A percentile compares a stretch with the other conserved stretches of the same genome.
Evolutionary conservation across 345 rosid genomes (phyloP).

Genomic region (Camelina sativa): DNA sequence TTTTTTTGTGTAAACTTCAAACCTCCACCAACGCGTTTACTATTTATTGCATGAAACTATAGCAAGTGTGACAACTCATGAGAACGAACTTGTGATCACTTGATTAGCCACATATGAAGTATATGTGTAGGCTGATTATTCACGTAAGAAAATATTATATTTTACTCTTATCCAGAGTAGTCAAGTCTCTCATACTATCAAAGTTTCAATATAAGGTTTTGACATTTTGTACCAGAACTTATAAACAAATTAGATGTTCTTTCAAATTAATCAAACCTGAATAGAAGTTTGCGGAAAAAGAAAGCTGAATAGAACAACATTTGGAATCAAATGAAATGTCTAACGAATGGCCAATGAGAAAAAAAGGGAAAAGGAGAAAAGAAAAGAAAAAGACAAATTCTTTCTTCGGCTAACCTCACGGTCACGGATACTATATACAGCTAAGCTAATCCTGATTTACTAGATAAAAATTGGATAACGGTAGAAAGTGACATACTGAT

Average conservation of each 20-base stretch:
- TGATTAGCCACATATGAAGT: neutral
- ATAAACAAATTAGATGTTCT: neutral
- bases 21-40: constrained; percentile 16
- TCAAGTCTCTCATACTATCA: neutral
- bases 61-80: constrained; percentile 28
- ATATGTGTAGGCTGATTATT: neutral
- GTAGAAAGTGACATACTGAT: too few relatives aligned
- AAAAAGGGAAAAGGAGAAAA: too few relatives aligned
- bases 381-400: too few relatives aligned
- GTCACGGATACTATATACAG: too few relatives aligned
- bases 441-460: too few relatives aligned
- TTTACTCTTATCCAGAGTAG: neutral
- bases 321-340: too few relatives aligned
- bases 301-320: too few relatives aligned
- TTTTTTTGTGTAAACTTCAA: constrained; percentile 14
- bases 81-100: neutral
- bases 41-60: constrained; percentile 25
- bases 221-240: constrained; percentile 1
- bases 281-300: too few relatives aligned
- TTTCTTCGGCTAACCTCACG: too few relatives aligned
- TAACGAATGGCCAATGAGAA: too few relatives aligned
- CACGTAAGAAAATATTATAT: neutral
- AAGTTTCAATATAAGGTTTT: neutral
- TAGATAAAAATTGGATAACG: too few relatives aligned
- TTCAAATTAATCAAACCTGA: too few relatives aligned